phyloP scores from a whole-genome alignment of 768 basidiomycete genomes.

The Panaeolus cyanescens region DNA sequence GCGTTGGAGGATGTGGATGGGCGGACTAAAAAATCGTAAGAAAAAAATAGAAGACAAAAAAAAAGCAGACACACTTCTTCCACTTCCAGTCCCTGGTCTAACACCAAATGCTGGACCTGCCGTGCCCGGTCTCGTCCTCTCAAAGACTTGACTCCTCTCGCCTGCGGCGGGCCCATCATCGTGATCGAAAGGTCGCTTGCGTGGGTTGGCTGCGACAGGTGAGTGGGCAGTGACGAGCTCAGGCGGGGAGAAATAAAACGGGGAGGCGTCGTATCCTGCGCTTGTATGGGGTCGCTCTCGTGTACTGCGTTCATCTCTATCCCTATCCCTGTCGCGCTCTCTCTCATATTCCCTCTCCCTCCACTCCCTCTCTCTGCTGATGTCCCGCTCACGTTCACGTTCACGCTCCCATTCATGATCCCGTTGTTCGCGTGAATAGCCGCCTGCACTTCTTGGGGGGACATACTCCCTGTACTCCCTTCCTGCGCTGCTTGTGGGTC shows the following conservation, averaged over 20 bases:
- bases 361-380: background rate
- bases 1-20: slow-evolving; percentile 22
- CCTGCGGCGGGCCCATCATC: slow-evolving; percentile 29
- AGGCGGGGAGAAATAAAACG: slow-evolving; percentile 78
- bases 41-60: background rate
- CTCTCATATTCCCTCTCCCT: slow-evolving; percentile 3
- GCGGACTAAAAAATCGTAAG: background rate
- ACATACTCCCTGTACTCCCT: too few species aligned
- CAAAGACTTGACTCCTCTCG: slow-evolving; percentile 43
- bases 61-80: background rate
- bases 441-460: too few species aligned
- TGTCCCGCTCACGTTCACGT: background rate
- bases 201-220: slow-evolving; percentile 39
- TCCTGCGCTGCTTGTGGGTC: background rate
- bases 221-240: slow-evolving; percentile 29
- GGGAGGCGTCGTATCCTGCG: slow-evolving; percentile 52
- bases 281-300: slow-evolving; percentile 21
- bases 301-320: too few species aligned
- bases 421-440: background rate
- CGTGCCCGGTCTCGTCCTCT: slow-evolving; percentile 14
- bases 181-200: slow-evolving; percentile 58
- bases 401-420: background rate
- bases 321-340: slow-evolving; percentile 15
- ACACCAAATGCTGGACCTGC: background rate
- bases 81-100: background rate